Evolutionary conservation across 495 filamentous ascomycete species (phyloP).

Genomic region (Penicillium coffeae): DNA sequence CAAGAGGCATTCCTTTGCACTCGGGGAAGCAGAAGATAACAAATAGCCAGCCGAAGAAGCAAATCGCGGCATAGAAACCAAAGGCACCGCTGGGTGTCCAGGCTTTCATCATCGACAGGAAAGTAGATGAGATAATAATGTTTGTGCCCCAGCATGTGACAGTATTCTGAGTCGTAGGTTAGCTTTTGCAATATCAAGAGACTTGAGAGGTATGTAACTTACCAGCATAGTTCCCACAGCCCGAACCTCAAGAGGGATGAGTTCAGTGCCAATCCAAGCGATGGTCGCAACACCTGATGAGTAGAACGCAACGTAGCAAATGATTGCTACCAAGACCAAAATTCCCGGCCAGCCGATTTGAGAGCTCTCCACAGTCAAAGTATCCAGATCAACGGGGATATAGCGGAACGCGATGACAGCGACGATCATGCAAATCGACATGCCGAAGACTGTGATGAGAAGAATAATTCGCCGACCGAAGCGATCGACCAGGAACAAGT

Average conservation of each 20-base stretch:
- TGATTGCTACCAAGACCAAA: conserved; percentile 41
- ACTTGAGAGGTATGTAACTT: neutral
- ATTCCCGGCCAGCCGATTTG: conserved; percentile 34
- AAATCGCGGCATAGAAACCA: conserved; percentile 48
- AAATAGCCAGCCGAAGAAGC: conserved; percentile 44
- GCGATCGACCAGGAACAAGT: conserved; percentile 44
- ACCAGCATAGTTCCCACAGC: conserved; percentile 48
- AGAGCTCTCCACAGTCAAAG: conserved; percentile 20
- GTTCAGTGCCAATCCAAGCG: conserved; percentile 45
- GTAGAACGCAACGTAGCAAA: conserved; percentile 45
- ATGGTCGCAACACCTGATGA: conserved; percentile 43
- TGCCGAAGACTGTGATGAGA: conserved; percentile 41
- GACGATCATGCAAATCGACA: conserved; percentile 36
- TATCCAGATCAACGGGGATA: conserved; percentile 44
- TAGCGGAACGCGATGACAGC: conserved; percentile 46
- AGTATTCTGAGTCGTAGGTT: conserved; percentile 23
- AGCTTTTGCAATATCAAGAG: neutral
- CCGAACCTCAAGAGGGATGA: conserved; percentile 49
- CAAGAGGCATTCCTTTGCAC: conserved; percentile 46
- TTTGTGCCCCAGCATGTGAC: conserved; percentile 49
- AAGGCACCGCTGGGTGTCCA: conserved; percentile 47
- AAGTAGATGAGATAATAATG: conserved; percentile 49
- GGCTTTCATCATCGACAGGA: conserved; percentile 48
- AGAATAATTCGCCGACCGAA: conserved; percentile 47
- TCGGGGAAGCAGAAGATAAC: conserved; percentile 46